Conservation (phyloP, 805 yeast species). For the Candida xyloterini region DNA sequence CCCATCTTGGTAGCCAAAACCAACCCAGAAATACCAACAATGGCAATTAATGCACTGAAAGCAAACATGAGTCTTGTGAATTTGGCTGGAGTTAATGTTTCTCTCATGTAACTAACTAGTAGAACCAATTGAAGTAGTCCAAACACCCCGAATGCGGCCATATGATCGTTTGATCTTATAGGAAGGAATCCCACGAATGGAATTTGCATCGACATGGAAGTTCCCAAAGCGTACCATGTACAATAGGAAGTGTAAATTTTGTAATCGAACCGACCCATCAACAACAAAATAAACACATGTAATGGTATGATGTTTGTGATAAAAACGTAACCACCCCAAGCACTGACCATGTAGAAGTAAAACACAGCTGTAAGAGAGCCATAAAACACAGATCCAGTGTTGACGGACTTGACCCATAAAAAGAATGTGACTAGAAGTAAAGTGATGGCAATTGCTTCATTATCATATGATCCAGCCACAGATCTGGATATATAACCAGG, state of each 20-base stretch:
- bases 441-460: constrained; percentile 98
- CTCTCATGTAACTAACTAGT: constrained; percentile 75
- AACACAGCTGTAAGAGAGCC: constrained; percentile 80
- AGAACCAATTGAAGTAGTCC: constrained; percentile 92
- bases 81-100: constrained; percentile 66
- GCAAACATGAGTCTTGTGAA: constrained; percentile 68
- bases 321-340: constrained; percentile 99
- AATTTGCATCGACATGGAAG: constrained; percentile 98
- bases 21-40: constrained; percentile 67
- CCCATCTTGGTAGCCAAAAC: constrained; percentile 84
- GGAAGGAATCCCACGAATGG: constrained; percentile 98
- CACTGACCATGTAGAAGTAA: constrained; percentile 98
- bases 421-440: constrained; percentile 92
- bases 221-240: constrained; percentile 96
- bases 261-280: constrained; percentile 92
- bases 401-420: constrained; percentile 92
- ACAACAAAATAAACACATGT: constrained; percentile 83
- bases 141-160: constrained; percentile 97
- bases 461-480: constrained; percentile 98
- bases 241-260: constrained; percentile 86
- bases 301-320: constrained; percentile 96
- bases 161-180: constrained; percentile 94
- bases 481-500: constrained; percentile 98
- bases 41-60: constrained; percentile 52
- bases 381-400: constrained; percentile 83